Evolutionary conservation across 306 rosid genomes (phyloP), one percentile per base, ranked within the genome.

Genomic region (Betula pendula): DNA sequence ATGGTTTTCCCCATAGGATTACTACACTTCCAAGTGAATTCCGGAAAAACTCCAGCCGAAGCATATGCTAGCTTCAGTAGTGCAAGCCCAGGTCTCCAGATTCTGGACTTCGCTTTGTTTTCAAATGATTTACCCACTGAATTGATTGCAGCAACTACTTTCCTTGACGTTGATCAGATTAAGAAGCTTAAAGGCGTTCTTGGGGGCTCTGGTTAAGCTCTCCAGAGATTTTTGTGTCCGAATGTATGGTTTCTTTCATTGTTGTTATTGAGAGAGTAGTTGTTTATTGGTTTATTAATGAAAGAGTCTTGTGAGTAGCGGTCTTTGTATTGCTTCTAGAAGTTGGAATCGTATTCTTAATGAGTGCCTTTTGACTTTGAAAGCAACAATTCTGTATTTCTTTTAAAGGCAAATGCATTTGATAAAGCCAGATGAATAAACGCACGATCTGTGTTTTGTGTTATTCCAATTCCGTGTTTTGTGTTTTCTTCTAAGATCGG

Each of bases 111-210:
- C 13, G 95, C 93, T 15, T 60, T 94, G 86, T 94, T 94, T 42
- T 77, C 74, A n/a, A 94, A 90, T 65, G 80, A 92, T 70, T 83
- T 94, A 52, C 89, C 95, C 1, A 89, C 97, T 2, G 75, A 73
- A 0, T 53, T 94, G 70, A 48, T 94, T 0, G 75, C 76, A 0
- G 20, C 5, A 2, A 89, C 93, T n/a, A 89, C 97, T 27, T 94
- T 94, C 78, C 87, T 92, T 25, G 92, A 89, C 31, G 71, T 40
- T 9, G 90, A 73, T 71, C 79, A 73, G 67, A 79, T 94, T 5
- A 89, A 86, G 90, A 94, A 89, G 87, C 93, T 94, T 29, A 94
- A 94, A 88, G 90, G 84, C 59, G 97, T 89, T 84, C 96, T 94
- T 77, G 98, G 97, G 44, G 97, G 98, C 0, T 80, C 82, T 45